Percentiles rank a stretch among this genome's conserved stretches.
Evolutionary conservation across 2,329 filamentous ascomycete genomes (phyloP).

Genomic region (Colletotrichum sp.): DNA sequence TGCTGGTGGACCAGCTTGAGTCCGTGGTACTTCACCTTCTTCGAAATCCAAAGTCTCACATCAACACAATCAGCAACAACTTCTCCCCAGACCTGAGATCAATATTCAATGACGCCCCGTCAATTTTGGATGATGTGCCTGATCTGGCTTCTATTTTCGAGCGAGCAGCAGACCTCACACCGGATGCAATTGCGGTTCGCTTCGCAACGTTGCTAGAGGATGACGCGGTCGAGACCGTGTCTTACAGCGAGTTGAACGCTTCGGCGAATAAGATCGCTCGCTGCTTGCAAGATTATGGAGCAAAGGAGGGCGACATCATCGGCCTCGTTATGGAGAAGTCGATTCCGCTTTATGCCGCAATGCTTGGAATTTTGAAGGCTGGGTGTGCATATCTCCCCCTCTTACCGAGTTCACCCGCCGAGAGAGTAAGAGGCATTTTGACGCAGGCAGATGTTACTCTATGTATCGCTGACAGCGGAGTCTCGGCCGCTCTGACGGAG

Average conservation of each 20-base stretch:
- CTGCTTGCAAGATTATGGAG: constrained; percentile 52
- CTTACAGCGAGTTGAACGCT: constrained; percentile 69
- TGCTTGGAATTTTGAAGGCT: constrained; percentile 76
- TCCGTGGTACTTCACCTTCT: constrained; percentile 43
- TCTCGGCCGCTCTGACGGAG: constrained; percentile 19
- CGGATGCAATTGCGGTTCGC: constrained; percentile 65
- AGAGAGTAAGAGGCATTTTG: constrained; percentile 67
- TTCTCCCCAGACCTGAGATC: constrained; percentile 48
- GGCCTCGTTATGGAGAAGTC: constrained; percentile 82
- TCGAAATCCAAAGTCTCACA: neutral
- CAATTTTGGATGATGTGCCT: constrained; percentile 35
- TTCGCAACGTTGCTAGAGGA: constrained; percentile 60
- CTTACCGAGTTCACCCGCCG: constrained; percentile 70
- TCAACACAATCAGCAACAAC: constrained; percentile 24
- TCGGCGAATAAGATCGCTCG: constrained; percentile 61
- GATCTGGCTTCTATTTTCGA: constrained; percentile 63
- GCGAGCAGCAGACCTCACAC: constrained; percentile 47
- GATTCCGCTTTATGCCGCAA: constrained; percentile 71
- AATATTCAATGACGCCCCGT: constrained; percentile 47
- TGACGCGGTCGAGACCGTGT: constrained; percentile 48
- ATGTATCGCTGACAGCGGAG: constrained; percentile 46
- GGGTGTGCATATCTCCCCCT: constrained; percentile 84
- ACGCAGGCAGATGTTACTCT: constrained; percentile 57
- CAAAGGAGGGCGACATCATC: constrained; percentile 62
- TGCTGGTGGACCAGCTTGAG: constrained; percentile 68